Evolutionary conservation across 2,329 filamentous ascomycete genomes (phyloP), one percentile per base, ranked within the genome.

Genomic region (Monilinia fructicola): DNA sequence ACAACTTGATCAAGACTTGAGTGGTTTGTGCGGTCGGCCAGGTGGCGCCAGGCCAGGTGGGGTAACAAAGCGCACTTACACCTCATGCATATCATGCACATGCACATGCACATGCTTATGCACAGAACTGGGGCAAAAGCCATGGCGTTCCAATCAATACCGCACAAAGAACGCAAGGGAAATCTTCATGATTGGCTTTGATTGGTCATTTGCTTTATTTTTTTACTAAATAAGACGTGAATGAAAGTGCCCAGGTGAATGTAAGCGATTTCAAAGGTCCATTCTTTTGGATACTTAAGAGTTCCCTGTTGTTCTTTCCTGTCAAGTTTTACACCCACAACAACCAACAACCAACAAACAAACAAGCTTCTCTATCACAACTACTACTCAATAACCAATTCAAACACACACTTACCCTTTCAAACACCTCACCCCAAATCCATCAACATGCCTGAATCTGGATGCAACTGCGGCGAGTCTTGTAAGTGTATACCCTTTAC

Each of bases 391-490:
- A 60, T 21, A n/a, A 48, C 23, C 11, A 11, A 10, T 35, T 40
- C 44, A 35, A 35, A 6, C 28, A 10, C 26, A 26, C 14, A 18
- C 21, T 21, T 28, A 21, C 21, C 10, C 44, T 16, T 60, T 35
- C 23, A 38, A 50, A 4, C 5, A 48, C 56, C 11, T 2, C 2
- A 35, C 4, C 42, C 35, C 56, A 59, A 48, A 59, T 59, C 56
- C 23, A 50, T 60, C 58, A 60, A 50, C 12, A 60, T 60, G 58
- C 58, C 58, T 50, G 56, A 18, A 59, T 42, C 6, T 10, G 28
- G 44, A 48, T 60, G 58, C 44, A 21, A 12, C 42, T 60, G 58
- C 21, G 58, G 58, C 11, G 44, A 23, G 0, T 50, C 58, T 11
- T 60, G 58, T 60, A 60, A 50, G 58, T 50, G 35, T 59, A 4